Evolutionary conservation across 2,329 filamentous ascomycete genomes (phyloP), one percentile per base, ranked within the genome.

Genomic region (Capronia coronata): DNA sequence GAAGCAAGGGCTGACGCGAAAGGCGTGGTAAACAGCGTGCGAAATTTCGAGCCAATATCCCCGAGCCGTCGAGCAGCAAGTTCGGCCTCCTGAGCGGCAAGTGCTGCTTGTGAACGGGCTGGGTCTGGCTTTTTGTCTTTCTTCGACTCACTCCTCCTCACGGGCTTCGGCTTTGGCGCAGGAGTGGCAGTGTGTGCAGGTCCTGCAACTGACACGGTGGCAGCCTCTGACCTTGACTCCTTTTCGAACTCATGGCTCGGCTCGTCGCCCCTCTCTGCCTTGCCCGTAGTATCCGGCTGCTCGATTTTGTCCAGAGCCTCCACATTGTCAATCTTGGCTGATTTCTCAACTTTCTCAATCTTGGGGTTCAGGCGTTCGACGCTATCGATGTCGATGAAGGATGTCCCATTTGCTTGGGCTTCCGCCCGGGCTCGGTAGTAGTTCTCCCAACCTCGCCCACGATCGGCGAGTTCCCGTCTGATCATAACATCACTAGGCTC

Each of bases 401-500:
- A 67, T 45, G 70, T 69, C 5, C 79, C 80, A 11, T 68, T 68
- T 37, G 66, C 67, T 42, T 77, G 70, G 1, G 77, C 76, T 41
- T 72, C 65, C 18, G 68, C 69, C 64, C 75, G 77, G 18, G 76
- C 74, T 35, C 67, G 67, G 18, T 67, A 64, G 54, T 74, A 75
- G 16, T 70, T 71, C 38, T 75, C 72, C 68, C 71, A 73, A 2
- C 73, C 73, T 46, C 80, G 76, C 30, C 77, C 77, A 37, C 77
- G 72, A 42, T 75, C 70, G 39, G 78, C 75, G n/a, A 84, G 70
- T 64, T 83, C 79, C 25, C 80, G 75, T 49, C 78, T 72, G 40
- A 83, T 80, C 80, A 84, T 84, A 9, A 81, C 79, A 52, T 80
- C 77, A 56, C 79, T 83, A 1, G 80, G 80, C 38, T 78, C 76